Evolutionary conservation across 345 rosid genomes (phyloP).

Genomic region (Camelina neglecta): DNA sequence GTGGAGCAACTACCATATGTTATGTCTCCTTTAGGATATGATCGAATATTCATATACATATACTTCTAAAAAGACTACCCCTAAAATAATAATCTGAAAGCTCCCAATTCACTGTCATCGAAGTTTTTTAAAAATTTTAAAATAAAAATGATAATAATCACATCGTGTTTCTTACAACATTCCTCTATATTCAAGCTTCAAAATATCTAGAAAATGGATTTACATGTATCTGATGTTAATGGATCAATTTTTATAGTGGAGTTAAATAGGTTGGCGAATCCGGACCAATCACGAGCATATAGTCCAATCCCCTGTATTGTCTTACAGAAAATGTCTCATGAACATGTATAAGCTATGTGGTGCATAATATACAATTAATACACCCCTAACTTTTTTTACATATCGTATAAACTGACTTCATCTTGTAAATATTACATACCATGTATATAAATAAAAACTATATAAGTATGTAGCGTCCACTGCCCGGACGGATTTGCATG

Average conservation of each 20-base stretch:
- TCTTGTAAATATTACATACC: background rate
- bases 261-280: conserved; percentile 17
- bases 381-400: background rate
- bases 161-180: conserved; percentile 26
- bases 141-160: background rate
- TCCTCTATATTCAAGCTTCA: background rate
- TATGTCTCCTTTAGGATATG: conserved; percentile 37
- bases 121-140: background rate
- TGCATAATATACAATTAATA: background rate
- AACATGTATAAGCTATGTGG: background rate
- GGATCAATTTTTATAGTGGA: conserved; percentile 30
- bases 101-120: conserved; percentile 20
- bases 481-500: conserved; percentile 14
- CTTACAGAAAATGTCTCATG: conserved; percentile 1
- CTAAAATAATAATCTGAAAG: conserved; percentile 22
- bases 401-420: background rate
- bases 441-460: too few relatives aligned
- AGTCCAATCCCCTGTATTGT: conserved; percentile 9
- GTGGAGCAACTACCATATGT: conserved; percentile 48
- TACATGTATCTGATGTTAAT: conserved; percentile 30
- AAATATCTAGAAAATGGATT: conserved; percentile 33
- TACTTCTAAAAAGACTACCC: background rate
- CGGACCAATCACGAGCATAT: conserved; percentile 10
- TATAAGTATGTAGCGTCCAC: conserved; percentile 1
- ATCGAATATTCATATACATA: conserved; percentile 29